These are phyloP conservation scores for Candida sp. DNA, from an alignment of 1,139 yeast species.

Conservation along the genomic window DNA sequence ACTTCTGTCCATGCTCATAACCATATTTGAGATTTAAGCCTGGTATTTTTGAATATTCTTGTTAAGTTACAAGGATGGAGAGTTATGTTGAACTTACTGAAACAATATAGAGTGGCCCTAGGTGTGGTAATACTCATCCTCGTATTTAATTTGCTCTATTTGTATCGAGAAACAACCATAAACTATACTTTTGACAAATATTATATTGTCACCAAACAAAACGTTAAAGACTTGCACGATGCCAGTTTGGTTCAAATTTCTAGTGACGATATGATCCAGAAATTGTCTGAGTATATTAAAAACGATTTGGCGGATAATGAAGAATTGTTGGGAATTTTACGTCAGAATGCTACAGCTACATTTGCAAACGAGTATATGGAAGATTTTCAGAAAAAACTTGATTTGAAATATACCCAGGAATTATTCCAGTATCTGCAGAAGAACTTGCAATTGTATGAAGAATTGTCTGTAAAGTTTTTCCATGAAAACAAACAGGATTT, in stretches of 20 bases:
- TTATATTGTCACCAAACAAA: not conserved
- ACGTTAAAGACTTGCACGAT: not conserved
- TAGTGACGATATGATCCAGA: not conserved
- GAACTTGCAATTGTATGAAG: slow-evolving; percentile 17
- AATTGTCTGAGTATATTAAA: not conserved
- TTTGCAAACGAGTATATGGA: slow-evolving; percentile 11
- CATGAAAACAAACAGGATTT: slow-evolving; percentile 13
- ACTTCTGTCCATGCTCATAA: no score
- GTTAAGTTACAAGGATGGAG: no score
- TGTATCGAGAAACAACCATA: not conserved
- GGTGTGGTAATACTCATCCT: not conserved
- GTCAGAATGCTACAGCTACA: not conserved
- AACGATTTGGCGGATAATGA: not conserved
- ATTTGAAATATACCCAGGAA: slow-evolving; percentile 16
- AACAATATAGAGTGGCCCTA: not conserved
- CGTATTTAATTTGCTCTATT: not conserved
- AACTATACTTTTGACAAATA: not conserved
- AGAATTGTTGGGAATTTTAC: not conserved
- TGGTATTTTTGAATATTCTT: no score
- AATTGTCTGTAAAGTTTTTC: slow-evolving; percentile 18
- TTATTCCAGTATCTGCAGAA: slow-evolving; percentile 15
- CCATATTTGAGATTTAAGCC: no score
- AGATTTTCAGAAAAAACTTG: slow-evolving; percentile 14
- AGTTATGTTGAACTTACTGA: not conserved
- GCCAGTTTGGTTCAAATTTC: not conserved